A percentile compares a stretch with the other conserved stretches of the same genome.
Evolutionary conservation across 2,329 filamentous ascomycete species (phyloP).

Genomic region (Proliferodiscus dingleyae): DNA sequence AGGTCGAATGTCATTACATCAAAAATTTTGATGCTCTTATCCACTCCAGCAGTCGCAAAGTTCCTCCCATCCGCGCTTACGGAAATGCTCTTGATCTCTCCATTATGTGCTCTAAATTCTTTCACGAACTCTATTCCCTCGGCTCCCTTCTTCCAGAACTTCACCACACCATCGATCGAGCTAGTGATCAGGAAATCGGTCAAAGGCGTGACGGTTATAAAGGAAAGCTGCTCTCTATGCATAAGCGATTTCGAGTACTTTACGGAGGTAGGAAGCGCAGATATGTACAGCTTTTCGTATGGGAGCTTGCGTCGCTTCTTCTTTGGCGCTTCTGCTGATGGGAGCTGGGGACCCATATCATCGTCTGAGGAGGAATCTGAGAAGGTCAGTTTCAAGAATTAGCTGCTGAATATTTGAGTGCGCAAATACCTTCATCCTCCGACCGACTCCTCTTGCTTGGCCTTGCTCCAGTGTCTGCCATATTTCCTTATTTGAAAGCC

Average conservation of each 20-base stretch:
- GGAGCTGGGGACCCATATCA: slow-evolving; percentile 89
- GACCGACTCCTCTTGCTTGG: slow-evolving; percentile 53
- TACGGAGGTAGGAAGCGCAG: slow-evolving; percentile 73
- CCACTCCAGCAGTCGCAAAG: slow-evolving; percentile 81
- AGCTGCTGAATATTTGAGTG: not conserved
- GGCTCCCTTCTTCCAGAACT: slow-evolving; percentile 97
- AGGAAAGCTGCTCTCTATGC: slow-evolving; percentile 94
- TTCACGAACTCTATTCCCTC: slow-evolving; percentile 96
- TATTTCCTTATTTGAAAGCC: slow-evolving; percentile 20
- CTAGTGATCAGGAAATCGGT: slow-evolving; percentile 96
- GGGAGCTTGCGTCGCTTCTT: slow-evolving; percentile 89
- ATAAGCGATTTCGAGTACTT: slow-evolving; percentile 95
- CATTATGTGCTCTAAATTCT: slow-evolving; percentile 87
- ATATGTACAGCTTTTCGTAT: slow-evolving; percentile 92
- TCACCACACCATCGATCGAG: slow-evolving; percentile 91
- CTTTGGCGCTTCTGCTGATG: slow-evolving; percentile 71
- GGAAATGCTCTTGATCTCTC: slow-evolving; percentile 77
- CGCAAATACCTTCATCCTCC: slow-evolving; percentile 35
- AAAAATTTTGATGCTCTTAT: slow-evolving; percentile 76
- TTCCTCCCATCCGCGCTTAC: slow-evolving; percentile 87
- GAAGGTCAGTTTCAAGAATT: slow-evolving; percentile 1
- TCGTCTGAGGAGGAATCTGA: slow-evolving; percentile 66
- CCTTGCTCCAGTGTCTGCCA: slow-evolving; percentile 34
- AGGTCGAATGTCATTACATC: slow-evolving; percentile 85
- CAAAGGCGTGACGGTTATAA: slow-evolving; percentile 78